These are phyloP conservation scores for Daldinia sp. DNA, from an alignment of 2,329 filamentous ascomycete species.

Conservation along the genomic window DNA sequence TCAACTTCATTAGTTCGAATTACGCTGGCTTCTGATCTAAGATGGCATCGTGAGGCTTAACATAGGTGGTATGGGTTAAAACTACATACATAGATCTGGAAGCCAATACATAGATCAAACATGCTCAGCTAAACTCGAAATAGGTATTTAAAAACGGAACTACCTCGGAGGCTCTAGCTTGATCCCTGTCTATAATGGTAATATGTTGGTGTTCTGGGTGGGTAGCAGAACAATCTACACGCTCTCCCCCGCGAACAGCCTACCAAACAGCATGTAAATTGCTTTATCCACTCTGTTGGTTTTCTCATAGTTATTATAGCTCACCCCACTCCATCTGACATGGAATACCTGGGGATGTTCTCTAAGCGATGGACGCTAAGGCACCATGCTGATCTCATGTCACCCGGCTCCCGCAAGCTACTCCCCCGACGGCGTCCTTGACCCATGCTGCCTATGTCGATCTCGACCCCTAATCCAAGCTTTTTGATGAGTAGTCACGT, in stretches of 20 bases:
- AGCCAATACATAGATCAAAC: slow-evolving; percentile 21
- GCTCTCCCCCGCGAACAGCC: slow-evolving; percentile 31
- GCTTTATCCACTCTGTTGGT: slow-evolving; percentile 21
- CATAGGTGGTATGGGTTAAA: neutral
- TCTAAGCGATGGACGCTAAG: slow-evolving; percentile 51
- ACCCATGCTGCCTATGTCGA: slow-evolving; percentile 39
- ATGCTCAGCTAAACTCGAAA: slow-evolving; percentile 31
- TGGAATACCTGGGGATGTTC: slow-evolving; percentile 43
- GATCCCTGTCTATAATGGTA: slow-evolving; percentile 43
- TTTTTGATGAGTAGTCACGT: slow-evolving; percentile 39
- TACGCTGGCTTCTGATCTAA: neutral
- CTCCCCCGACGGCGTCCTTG: slow-evolving; percentile 36
- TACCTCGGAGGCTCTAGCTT: slow-evolving; percentile 44
- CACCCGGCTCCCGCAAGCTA: slow-evolving; percentile 45
- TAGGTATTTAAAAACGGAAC: slow-evolving; percentile 39
- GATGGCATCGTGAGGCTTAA: slow-evolving; percentile 8
- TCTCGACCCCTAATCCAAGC: slow-evolving; percentile 42
- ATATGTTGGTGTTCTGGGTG: slow-evolving; percentile 25
- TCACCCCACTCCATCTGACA: slow-evolving; percentile 43
- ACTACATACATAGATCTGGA: slow-evolving; percentile 3
- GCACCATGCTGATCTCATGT: slow-evolving; percentile 48
- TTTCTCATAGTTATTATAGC: slow-evolving; percentile 31
- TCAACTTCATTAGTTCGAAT: slow-evolving; percentile 5
- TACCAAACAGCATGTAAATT: slow-evolving; percentile 33
- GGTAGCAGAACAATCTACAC: slow-evolving; percentile 34